Evolutionary conservation across 306 rosid genomes (phyloP).

Genomic region (Cucurbita argyrosperma): DNA sequence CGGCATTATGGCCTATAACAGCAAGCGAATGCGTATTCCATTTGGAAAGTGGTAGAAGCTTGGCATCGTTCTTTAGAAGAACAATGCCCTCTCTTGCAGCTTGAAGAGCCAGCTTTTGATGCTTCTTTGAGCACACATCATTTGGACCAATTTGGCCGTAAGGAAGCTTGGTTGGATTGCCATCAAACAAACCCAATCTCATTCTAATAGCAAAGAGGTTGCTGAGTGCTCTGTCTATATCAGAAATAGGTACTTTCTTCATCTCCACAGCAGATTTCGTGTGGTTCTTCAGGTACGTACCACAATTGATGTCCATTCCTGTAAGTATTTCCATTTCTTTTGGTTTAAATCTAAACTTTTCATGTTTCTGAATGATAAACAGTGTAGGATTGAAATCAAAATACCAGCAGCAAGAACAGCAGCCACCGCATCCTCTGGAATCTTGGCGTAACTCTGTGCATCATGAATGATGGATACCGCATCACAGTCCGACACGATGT

Average conservation of each 20-base stretch:
- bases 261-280: slow-evolving; percentile 46
- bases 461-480: slow-evolving; percentile 56
- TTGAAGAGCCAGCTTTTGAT: slow-evolving; percentile 60
- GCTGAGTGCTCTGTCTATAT: slow-evolving; percentile 70
- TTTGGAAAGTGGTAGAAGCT: slow-evolving; percentile 60
- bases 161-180: slow-evolving; percentile 40
- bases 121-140: slow-evolving; percentile 53
- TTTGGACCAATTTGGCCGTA: slow-evolving; percentile 52
- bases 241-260: slow-evolving; percentile 27
- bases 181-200: slow-evolving; percentile 66
- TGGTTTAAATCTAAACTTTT: neutral
- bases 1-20: slow-evolving; percentile 75
- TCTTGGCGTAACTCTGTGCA: slow-evolving; percentile 37
- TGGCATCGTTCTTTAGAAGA: slow-evolving; percentile 54
- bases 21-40: slow-evolving; percentile 43
- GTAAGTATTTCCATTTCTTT: slow-evolving; percentile 1
- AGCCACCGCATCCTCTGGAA: slow-evolving; percentile 65
- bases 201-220: slow-evolving; percentile 66
- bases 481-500: slow-evolving; percentile 75
- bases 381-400: neutral
- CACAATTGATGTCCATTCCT: slow-evolving; percentile 90
- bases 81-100: slow-evolving; percentile 88
- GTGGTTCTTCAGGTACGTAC: slow-evolving; percentile 37
- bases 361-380: neutral
- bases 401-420: slow-evolving; percentile 68